Evolutionary conservation across 2,329 filamentous ascomycete species (phyloP), one percentile per base, ranked within the genome.

Genomic region (Hypoxylon sp.): DNA sequence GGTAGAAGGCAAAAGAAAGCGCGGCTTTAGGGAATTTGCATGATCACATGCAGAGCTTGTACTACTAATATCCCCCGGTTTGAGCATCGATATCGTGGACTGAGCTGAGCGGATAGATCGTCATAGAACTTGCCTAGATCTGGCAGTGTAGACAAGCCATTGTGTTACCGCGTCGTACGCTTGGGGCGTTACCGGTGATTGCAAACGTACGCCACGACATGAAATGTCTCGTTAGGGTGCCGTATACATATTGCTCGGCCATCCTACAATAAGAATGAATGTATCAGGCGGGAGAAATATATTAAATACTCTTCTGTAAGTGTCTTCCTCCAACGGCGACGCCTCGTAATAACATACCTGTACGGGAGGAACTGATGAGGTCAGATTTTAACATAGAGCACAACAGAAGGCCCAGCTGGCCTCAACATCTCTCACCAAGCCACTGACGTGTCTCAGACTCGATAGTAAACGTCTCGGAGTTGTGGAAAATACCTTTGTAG

Each of bases 91-190:
- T 15, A 11, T 32, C 32, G 37, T n/a, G n/a, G 39, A 21, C 32
- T 44, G 17, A 17, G 10, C 11, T 39, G 19, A 27, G 50, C 19
- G 44, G 31, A 39, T 50, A 39, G 29, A 50, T 50, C 19, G 37
- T 29, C 13, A 58, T 58, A 58, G 55, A 57, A 29, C n/a, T 21
- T 7, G 15, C 13, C 29, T 57, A 35, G 15, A 47, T 13, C 37
- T 47, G 27, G 27, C 27, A 54, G 27, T 19, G 8, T 2, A 21
- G 17, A 44, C 39, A 2, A 44, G 39, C 17, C 39, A 19, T 17
- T n/a, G 39, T 17, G 39, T 19, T 17, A 42, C 39, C 15, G 39
- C 39, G 39, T 44, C 19, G 17, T 44, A 21, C 39, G 6, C 15
- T 11, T 44, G 17, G 19, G 17, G 11, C 39, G 17, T 21, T 44